A percentile compares a stretch with the other conserved stretches of the same genome.
Conservation (phyloP, 768 basidiomycete species). For the Xerocomellus amylosporus region DNA sequence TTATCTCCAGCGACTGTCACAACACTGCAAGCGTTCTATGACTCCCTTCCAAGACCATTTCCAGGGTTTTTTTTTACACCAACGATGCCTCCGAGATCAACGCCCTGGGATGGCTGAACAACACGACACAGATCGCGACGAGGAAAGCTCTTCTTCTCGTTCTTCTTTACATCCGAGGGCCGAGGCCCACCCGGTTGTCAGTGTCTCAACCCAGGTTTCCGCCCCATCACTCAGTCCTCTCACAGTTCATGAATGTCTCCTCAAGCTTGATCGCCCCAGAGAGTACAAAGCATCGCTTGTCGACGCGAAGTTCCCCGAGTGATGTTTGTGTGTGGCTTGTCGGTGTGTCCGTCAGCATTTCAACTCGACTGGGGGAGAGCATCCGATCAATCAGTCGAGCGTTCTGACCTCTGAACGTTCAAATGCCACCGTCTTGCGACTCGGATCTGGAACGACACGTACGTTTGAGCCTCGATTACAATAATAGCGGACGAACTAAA, state of each 20-base stretch:
- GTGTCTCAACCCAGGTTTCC: constrained; percentile 21
- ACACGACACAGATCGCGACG: constrained; percentile 50
- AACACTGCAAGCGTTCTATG: constrained; percentile 57
- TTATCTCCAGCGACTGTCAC: constrained; percentile 4
- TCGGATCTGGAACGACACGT: too few species aligned
- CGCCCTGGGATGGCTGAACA: constrained; percentile 53
- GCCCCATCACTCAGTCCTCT: constrained; percentile 3
- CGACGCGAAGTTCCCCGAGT: constrained; percentile 59
- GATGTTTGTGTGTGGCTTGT: constrained; percentile 15
- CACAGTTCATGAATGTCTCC: constrained; percentile 59
- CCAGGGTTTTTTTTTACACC: constrained; percentile 49
- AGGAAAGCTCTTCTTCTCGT: constrained; percentile 41
- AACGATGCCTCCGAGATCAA: constrained; percentile 51
- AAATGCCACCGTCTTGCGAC: too few species aligned
- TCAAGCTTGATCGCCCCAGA: constrained; percentile 53
- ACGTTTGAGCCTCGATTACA: too few species aligned
- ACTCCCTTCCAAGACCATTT: constrained; percentile 63
- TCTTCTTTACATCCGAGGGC: constrained; percentile 46
- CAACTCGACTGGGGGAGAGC: not conserved
- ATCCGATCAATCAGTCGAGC: not conserved
- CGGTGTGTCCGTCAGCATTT: not conserved
- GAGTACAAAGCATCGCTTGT: constrained; percentile 58
- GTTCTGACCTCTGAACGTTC: too few species aligned
- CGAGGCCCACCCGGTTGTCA: constrained; percentile 42
- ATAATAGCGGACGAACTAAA: too few species aligned